Evolutionary conservation across 1,284 basidiomycete genomes (phyloP).

Genomic region (Meripilus lineatus): DNA sequence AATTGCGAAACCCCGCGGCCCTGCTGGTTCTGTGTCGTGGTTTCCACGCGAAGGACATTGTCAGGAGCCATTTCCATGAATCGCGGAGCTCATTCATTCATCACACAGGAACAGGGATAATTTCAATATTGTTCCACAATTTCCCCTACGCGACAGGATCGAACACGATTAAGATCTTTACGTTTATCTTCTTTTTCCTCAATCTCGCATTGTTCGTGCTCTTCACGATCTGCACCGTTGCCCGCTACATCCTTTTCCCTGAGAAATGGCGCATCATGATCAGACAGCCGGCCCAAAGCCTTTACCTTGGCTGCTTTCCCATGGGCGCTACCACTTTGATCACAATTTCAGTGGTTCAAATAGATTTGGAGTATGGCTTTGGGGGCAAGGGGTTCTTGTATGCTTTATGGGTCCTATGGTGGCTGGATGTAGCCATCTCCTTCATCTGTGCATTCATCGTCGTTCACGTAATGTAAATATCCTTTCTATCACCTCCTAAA

Average conservation of each 20-base stretch:
- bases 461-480: conserved; percentile 47
- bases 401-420: conserved; percentile 58
- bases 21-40: not conserved
- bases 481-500: not conserved
- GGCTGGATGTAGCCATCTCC: conserved; percentile 47
- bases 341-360: conserved; percentile 23
- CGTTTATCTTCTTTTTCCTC: conserved; percentile 45
- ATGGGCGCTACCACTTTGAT: conserved; percentile 56
- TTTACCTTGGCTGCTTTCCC: conserved; percentile 55
- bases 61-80: no score
- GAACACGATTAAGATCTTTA: conserved; percentile 26
- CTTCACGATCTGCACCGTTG: conserved; percentile 35
- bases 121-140: conserved; percentile 32
- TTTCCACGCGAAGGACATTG: not conserved
- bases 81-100: no score
- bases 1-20: not conserved
- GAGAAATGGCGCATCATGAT: conserved; percentile 29
- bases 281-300: conserved; percentile 49
- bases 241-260: conserved; percentile 50
- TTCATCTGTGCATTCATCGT: conserved; percentile 48
- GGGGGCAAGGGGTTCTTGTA: conserved; percentile 45
- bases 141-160: conserved; percentile 34
- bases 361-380: conserved; percentile 29
- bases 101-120: conserved; percentile 34
- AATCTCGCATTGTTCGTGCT: conserved; percentile 49